Percentiles rank a stretch among this genome's conserved stretches.
phyloP scores from a whole-genome alignment of 2,329 filamentous ascomycete species.

The Fusarium paranaense region DNA sequence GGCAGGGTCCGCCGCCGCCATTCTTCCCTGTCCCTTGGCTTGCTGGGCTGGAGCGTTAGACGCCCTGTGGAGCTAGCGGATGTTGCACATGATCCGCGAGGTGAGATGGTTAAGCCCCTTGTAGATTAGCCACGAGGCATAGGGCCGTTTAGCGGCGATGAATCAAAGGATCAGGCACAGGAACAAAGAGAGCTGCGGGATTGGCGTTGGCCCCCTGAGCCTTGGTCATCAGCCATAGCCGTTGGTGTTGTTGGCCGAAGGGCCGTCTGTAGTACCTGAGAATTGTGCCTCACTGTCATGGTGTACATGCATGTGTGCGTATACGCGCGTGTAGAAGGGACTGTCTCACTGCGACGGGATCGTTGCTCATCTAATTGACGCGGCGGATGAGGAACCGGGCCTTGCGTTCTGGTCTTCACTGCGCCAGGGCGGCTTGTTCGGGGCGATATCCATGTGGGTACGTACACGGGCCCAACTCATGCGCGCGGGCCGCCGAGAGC shows the following conservation, averaged over 20 bases:
- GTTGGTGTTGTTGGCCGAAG: not conserved
- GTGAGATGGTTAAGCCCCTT: conserved; percentile 40
- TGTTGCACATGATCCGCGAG: conserved; percentile 48
- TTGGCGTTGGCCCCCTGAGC: conserved; percentile 8
- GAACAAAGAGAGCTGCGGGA: conserved; percentile 21
- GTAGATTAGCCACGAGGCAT: conserved; percentile 39
- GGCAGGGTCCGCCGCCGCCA: conserved; percentile 26
- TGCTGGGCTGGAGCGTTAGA: conserved; percentile 43
- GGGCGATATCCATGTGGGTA: conserved; percentile 31
- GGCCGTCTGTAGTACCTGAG: not conserved
- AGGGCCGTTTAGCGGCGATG: conserved; percentile 29
- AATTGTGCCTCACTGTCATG: not conserved
- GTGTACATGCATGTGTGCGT: conserved; percentile 10
- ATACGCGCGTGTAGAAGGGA: conserved; percentile 26
- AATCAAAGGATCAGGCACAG: conserved; percentile 32
- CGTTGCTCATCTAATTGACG: conserved; percentile 19
- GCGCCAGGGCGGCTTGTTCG: conserved; percentile 14
- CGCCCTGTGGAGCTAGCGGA: conserved; percentile 46
- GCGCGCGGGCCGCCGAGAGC: conserved; percentile 36
- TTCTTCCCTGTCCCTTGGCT: conserved; percentile 34
- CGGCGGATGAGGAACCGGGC: conserved; percentile 21
- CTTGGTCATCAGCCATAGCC: conserved; percentile 14
- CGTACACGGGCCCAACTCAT: conserved; percentile 34
- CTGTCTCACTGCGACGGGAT: not conserved
- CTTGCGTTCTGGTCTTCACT: conserved; percentile 7